Evolutionary conservation across 148 eudicot genomes (phyloP).

Genomic region (Camellia granthamiana): DNA sequence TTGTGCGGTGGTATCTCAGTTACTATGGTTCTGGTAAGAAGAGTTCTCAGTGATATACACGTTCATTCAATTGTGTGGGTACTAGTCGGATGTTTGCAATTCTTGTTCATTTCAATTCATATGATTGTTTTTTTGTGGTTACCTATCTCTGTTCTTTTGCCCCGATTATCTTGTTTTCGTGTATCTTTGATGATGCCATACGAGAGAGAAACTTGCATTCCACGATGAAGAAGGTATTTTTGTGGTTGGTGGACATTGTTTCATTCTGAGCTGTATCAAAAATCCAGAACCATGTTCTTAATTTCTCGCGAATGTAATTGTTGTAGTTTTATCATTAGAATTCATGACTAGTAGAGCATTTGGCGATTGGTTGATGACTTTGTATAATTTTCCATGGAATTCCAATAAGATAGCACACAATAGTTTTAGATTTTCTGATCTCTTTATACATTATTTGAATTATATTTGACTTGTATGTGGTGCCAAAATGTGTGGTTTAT

Average conservation of each 20-base stretch:
- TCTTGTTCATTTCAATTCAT: constrained; percentile 54
- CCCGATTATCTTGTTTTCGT: constrained; percentile 35
- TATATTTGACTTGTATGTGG: not conserved
- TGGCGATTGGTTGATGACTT: constrained; percentile 37
- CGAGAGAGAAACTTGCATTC: constrained; percentile 28
- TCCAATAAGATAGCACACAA: constrained; percentile 37
- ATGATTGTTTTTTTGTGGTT: constrained; percentile 39
- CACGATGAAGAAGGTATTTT: constrained; percentile 28
- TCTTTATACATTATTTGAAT: constrained; percentile 20
- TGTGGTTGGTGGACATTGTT: constrained; percentile 27
- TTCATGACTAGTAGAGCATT: constrained; percentile 33
- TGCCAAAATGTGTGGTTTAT: not conserved
- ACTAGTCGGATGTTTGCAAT: constrained; percentile 36
- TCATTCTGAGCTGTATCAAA: constrained; percentile 38
- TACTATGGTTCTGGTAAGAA: constrained; percentile 64
- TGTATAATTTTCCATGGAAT: constrained; percentile 31
- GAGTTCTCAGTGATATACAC: constrained; percentile 38
- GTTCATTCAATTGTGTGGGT: constrained; percentile 23
- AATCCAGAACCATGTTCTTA: constrained; percentile 23
- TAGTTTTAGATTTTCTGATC: constrained; percentile 26
- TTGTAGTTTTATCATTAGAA: constrained; percentile 53
- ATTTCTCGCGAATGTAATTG: constrained; percentile 38
- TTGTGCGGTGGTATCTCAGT: constrained; percentile 66
- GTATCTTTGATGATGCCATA: constrained; percentile 41
- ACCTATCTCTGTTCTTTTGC: constrained; percentile 25